Evolutionary conservation across 2,329 filamentous ascomycete species (phyloP), one percentile per base, ranked within the genome.

Genomic region (Penicillium vulpinum): DNA sequence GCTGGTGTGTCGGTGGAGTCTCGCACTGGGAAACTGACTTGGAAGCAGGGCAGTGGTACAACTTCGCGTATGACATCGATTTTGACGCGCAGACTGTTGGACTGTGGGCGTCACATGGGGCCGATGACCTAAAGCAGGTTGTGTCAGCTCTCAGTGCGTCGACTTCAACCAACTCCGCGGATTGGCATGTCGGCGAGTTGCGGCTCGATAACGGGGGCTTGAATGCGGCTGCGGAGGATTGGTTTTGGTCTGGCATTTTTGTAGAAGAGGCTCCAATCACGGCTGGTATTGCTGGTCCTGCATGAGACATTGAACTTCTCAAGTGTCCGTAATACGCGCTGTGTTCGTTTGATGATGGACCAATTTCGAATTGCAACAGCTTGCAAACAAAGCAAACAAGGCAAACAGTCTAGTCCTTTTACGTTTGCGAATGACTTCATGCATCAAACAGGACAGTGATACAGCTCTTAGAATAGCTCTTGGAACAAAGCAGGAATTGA

Each of bases 31-130:
- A 81, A 65, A 79, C 80, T 1, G 78, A 83, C 59, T 86, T 88
- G 71, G 79, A 79, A 51, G 78, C 87, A 1, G 84, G 81, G 39
- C 83, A 86, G 11, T 91, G 88, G 88, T 88, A 91, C 72, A 91
- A 91, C 70, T 80, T 90, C 65, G 88, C 87, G 46, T 90, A 90
- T 67, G 87, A 86, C 70, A 88, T 90, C 59, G 83, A 91, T 76
- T 91, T 91, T 66, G 74, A 73, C 16, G 81, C 77, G 38, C 77
- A 81, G 62, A 84, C 80, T 5, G 86, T 91, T 29, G 83, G 82
- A 13, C 85, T 90, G 74, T 90, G 86, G 83, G 86, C 90, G 73
- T 89, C 86, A 0, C 87, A 84, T 16, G 87, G 86, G 35, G 76
- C 77, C 15, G 80, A 81, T 35, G 74, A 81, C 21, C 76, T 91